Conservation (phyloP, 2,329 filamentous ascomycete genomes). For the Myriosclerotinia duriaeana region DNA sequence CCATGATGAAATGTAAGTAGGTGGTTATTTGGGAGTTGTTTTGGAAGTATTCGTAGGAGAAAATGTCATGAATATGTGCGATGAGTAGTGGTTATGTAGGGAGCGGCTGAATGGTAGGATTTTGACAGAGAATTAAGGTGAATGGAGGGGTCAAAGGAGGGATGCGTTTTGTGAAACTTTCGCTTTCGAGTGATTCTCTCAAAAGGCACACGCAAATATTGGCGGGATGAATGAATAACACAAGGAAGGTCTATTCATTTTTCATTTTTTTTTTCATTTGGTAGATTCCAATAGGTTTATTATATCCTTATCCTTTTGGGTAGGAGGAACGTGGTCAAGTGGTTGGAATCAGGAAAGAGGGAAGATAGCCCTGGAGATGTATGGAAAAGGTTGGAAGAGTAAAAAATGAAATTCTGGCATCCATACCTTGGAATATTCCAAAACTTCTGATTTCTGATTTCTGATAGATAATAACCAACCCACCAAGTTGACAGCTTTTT, state of each 20-base stretch:
- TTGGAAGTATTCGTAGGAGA: background rate
- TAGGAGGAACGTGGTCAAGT: slow-evolving; percentile 4
- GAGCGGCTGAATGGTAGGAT: background rate
- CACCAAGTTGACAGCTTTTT: background rate
- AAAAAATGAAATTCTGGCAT: background rate
- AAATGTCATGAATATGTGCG: background rate
- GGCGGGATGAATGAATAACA: background rate
- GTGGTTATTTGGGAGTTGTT: background rate
- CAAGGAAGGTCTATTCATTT: background rate
- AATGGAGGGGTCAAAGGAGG: slow-evolving; percentile 6
- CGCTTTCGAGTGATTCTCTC: background rate
- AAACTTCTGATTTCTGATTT: background rate
- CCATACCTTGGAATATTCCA: slow-evolving; percentile 3
- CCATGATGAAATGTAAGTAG: slow-evolving; percentile 21
- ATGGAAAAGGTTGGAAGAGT: background rate
- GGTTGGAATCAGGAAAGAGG: background rate
- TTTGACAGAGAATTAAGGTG: background rate
- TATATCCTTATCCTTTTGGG: background rate
- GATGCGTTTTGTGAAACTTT: background rate
- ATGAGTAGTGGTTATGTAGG: background rate
- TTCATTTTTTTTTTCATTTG: background rate
- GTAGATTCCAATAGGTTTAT: background rate
- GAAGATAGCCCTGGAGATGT: too few species aligned
- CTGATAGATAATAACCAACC: background rate
- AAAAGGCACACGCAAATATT: background rate